Evolutionary conservation across 2,329 filamentous ascomycete species (phyloP), one percentile per base, ranked within the genome.

Genomic region (Diaporthe humulicola): DNA sequence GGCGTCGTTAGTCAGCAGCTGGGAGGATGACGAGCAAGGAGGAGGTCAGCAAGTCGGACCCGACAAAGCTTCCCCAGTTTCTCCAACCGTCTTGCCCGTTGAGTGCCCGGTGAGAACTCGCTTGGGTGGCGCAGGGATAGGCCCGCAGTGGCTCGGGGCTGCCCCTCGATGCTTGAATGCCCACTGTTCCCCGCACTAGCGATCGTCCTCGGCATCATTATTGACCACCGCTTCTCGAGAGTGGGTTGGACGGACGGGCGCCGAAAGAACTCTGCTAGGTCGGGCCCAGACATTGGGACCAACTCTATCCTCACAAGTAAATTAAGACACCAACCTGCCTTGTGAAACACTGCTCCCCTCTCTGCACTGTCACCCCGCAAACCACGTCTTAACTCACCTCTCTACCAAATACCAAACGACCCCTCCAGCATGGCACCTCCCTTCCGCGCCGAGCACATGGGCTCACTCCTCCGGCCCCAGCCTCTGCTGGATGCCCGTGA

Each of bases 401-500:
- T 45, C 36, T 28, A 40, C 25, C 58, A 61, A 17, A 33, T 50
- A 57, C 14, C 48, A 10, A 19, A 56, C n/a, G 7, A 33, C 15
- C 50, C 66, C 45, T 56, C 14, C 73, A 76, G 45, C 2, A 82
- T 82, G 81, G 79, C 82, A 42, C 82, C 81, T 3, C 78, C 78
- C 22, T 83, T 83, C 76, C 82, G 82, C 74, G 81, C 81, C 67
- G 82, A 83, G 78, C 81, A 83, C 74, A 79, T 83, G 79, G 82
- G 82, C 78, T 83, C 82, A 45, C 82, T 83, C 60, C 79, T 83
- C 69, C 80, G 82, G 12, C 82, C 82, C 70, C 76, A 83, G 78
- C 72, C 78, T 50, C 80, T 83, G 28, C 80, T 83, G 58, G 79
- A 80, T 70, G 90, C 89, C 76, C 91, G 93, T 78, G 88, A 90